phyloP scores from a whole-genome alignment of 164 flowering plant genomes.

The Stephania yunnanensis region DNA sequence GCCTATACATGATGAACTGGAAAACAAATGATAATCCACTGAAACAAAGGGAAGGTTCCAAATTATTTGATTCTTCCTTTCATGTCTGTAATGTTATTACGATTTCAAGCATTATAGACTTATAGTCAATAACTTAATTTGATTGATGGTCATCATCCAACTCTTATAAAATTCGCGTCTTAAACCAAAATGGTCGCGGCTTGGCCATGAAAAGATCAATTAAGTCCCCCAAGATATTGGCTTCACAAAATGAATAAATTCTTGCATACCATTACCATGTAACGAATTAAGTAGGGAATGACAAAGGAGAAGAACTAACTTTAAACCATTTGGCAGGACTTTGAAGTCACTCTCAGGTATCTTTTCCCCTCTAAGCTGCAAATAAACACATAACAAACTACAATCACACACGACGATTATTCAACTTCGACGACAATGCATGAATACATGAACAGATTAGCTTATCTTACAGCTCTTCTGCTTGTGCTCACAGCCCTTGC shows the following conservation, averaged over 20 bases:
- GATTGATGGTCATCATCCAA: too few species aligned
- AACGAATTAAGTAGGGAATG: neutral
- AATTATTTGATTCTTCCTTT: too few species aligned
- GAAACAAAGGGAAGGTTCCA: too few species aligned
- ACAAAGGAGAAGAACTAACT: conserved; percentile 42
- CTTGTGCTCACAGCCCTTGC: conserved; percentile 86
- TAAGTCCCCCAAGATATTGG: neutral
- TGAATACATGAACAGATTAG: neutral
- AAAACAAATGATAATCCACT: too few species aligned
- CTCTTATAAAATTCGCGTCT: too few species aligned
- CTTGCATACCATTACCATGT: neutral
- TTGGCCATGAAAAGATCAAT: neutral
- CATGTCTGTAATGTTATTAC: too few species aligned
- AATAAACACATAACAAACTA: conserved; percentile 1
- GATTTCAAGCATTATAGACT: too few species aligned
- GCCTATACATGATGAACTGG: too few species aligned
- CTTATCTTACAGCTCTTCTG: conserved; percentile 77
- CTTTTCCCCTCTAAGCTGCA: conserved; percentile 86
- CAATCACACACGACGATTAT: neutral
- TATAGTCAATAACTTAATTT: too few species aligned
- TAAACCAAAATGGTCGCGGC: too few species aligned
- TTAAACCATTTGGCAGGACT: conserved; percentile 82
- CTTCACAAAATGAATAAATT: neutral
- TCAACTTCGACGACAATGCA: neutral
- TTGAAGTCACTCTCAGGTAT: conserved; percentile 83